phyloP scores from a whole-genome alignment of 2,329 filamentous ascomycete species.

The Epichloe aotearoae region DNA sequence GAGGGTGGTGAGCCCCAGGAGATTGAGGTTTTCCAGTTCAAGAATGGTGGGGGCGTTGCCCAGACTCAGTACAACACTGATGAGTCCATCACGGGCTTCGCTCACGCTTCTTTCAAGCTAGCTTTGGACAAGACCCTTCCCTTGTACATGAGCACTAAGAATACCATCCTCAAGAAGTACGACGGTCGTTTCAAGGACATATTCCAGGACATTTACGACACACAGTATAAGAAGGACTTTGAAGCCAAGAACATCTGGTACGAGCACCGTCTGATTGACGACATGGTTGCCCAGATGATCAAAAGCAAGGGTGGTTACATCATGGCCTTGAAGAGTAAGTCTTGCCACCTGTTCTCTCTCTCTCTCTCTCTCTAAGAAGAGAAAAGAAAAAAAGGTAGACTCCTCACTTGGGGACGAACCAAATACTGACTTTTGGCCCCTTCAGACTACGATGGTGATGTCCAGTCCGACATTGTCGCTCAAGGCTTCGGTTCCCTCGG shows the following conservation, averaged over 20 bases:
- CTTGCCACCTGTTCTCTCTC: not conserved
- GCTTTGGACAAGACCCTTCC: conserved; percentile 76
- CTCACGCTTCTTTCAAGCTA: conserved; percentile 93
- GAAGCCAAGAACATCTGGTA: conserved; percentile 95
- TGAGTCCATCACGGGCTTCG: conserved; percentile 88
- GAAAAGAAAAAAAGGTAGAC: not conserved
- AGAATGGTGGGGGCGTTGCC: conserved; percentile 71
- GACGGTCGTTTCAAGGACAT: conserved; percentile 99
- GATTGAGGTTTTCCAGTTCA: conserved; percentile 85
- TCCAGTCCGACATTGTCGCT: conserved; percentile 95
- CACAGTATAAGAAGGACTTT: conserved; percentile 74
- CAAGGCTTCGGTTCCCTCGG: conserved; percentile 97
- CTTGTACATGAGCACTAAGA: conserved; percentile 99
- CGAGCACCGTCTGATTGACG: conserved; percentile 96
- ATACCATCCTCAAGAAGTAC: conserved; percentile 98
- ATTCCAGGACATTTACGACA: conserved; percentile 93
- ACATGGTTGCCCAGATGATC: conserved; percentile 99
- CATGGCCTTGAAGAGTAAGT: conserved; percentile 93
- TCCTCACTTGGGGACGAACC: too few relatives aligned
- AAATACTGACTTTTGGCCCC: not conserved
- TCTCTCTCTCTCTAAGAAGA: too few relatives aligned
- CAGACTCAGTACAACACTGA: conserved; percentile 98
- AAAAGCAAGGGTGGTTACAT: conserved; percentile 95
- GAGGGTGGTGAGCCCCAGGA: conserved; percentile 67
- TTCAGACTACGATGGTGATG: conserved; percentile 93